Evolutionary conservation across 768 basidiomycete species (phyloP).

Genomic region (Leccinum disarticulatum): DNA sequence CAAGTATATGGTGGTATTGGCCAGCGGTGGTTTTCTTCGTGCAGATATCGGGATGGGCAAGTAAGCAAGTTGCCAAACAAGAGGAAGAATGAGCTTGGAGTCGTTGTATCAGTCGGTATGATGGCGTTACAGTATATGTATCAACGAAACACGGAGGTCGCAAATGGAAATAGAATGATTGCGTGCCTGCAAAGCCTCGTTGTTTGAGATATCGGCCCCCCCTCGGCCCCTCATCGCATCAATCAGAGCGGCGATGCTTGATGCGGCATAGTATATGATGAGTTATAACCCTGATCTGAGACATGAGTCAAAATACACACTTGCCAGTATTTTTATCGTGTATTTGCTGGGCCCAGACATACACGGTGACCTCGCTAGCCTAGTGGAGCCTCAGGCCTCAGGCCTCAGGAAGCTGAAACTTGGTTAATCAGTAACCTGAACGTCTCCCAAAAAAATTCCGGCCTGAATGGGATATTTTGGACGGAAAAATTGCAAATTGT

Average conservation of each 20-base stretch:
- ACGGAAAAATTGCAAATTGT: background rate
- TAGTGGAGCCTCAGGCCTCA: no score
- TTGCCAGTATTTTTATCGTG: background rate
- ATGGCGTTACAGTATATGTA: constrained; percentile 9
- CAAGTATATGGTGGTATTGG: background rate
- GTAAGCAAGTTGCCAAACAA: background rate
- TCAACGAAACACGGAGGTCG: background rate
- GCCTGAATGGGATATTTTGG: background rate
- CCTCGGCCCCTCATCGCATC: no score
- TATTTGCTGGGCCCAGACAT: background rate
- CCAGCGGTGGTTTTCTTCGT: background rate
- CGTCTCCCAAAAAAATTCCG: no score
- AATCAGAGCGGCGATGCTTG: no score
- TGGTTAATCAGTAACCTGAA: no score
- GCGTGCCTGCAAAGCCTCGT: background rate
- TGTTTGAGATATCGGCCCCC: no score
- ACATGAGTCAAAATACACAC: background rate
- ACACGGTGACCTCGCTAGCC: background rate
- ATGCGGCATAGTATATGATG: no score
- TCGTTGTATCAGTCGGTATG: no score
- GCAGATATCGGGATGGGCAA: background rate
- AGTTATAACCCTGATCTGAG: background rate
- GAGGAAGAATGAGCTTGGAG: background rate
- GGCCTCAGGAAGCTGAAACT: no score
- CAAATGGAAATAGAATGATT: background rate